Evolutionary conservation across 768 basidiomycete species (phyloP), one percentile per base, ranked within the genome.

Genomic region (Termitomyces sp.): DNA sequence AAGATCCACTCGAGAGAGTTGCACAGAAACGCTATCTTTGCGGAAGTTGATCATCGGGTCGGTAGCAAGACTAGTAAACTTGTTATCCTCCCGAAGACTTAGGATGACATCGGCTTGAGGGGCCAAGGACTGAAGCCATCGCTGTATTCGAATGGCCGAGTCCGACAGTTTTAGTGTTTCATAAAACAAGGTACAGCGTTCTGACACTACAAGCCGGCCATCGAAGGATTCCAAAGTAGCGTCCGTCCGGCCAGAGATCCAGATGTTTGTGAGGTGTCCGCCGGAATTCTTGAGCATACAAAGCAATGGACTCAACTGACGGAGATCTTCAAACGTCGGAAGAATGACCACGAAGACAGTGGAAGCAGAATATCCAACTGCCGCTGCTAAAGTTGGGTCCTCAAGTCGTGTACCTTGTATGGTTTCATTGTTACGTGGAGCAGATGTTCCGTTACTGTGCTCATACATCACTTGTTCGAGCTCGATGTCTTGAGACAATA

Each of bases 1-100:
- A 27, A 89, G 64, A 57, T 87, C 82, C n/a, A 56, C 59, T 7
- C 71, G 70, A 31, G 78, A 78, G 25, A 87, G 66, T 20, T 71
- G 71, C 1, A 85, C 67, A 9, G 77, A 16, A 10, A 72, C 71
- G 22, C 68, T 65, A 12, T 65, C 59, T 27, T 60, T 52, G 2
- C 67, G 46, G 5, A 64, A 60, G 33, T 15, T 13, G 39, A 18
- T 53, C 25, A 33, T 46, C 27, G 29, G 35, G 10, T 38, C 32
- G 5, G 33, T 15, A 33, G 52, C 13, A 32, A 56, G 38, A 25
- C 33, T 48, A 53, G 52, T 68, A 39, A 71, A 45, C 7, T 45
- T 9, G 41, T 66, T 67, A 47, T 65, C 66, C 20, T 72, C 69
- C 18, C 66, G 61, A 53, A 73, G 62, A 31, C 66, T 63, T 22